Evolutionary conservation across 1,284 basidiomycete species (phyloP).

Genomic region (Boletus smithii): DNA sequence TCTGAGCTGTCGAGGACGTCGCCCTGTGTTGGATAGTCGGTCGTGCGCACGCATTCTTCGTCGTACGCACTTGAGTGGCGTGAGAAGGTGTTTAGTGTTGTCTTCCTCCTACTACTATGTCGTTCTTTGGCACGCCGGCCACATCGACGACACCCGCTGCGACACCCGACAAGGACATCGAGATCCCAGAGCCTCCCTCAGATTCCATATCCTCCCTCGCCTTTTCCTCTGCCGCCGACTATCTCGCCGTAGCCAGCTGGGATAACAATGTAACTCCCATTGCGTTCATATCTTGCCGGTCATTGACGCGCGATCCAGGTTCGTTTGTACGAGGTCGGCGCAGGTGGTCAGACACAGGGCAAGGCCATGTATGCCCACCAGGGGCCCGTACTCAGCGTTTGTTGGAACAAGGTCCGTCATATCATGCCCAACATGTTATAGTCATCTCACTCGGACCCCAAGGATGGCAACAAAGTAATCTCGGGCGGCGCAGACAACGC

Average conservation of each 20-base stretch:
- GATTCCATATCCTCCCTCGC: slow-evolving; percentile 57
- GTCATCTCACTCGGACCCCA: slow-evolving; percentile 6
- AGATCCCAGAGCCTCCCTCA: slow-evolving; percentile 53
- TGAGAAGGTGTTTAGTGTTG: slow-evolving; percentile 8
- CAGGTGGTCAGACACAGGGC: slow-evolving; percentile 56
- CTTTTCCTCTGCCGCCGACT: slow-evolving; percentile 49
- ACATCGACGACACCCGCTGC: slow-evolving; percentile 23
- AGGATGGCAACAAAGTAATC: slow-evolving; percentile 76
- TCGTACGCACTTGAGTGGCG: too few relatives aligned
- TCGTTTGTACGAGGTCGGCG: slow-evolving; percentile 54
- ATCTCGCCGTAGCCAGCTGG: slow-evolving; percentile 61
- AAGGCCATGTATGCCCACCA: slow-evolving; percentile 81
- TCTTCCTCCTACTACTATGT: slow-evolving; percentile 16
- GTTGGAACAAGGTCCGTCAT: slow-evolving; percentile 65
- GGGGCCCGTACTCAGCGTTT: slow-evolving; percentile 73
- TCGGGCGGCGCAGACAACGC: slow-evolving; percentile 82
- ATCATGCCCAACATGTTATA: background rate
- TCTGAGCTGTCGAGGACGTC: background rate
- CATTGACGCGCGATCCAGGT: slow-evolving; percentile 37
- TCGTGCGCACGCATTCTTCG: too few relatives aligned
- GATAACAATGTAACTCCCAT: slow-evolving; percentile 49
- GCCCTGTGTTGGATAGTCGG: too few relatives aligned
- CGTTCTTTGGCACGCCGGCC: slow-evolving; percentile 28
- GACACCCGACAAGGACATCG: slow-evolving; percentile 49
- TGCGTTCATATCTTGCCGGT: background rate